Percentiles rank a stretch among this genome's conserved stretches.
Conservation (phyloP, 1,284 basidiomycete genomes). For the Heterobasidion occidentale region DNA sequence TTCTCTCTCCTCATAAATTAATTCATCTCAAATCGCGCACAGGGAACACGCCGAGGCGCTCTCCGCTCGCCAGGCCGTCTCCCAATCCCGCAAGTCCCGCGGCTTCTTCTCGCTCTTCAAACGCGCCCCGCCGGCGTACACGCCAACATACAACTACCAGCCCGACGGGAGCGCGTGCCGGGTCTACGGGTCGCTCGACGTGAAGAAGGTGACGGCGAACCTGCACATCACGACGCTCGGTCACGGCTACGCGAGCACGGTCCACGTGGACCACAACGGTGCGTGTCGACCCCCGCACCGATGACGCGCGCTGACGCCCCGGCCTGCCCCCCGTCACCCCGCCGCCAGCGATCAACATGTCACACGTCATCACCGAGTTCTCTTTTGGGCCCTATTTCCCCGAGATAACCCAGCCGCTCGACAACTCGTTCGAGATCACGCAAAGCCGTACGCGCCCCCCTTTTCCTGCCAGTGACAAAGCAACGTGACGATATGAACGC, state of each 20-base stretch:
- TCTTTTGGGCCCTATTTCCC: constrained; percentile 97
- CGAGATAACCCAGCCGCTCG: constrained; percentile 90
- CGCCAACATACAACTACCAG: constrained; percentile 66
- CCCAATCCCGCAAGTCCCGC: constrained; percentile 65
- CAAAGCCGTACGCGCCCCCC: constrained; percentile 52
- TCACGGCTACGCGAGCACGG: constrained; percentile 84
- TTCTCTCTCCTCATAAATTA: too few relatives aligned
- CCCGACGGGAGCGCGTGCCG: constrained; percentile 70
- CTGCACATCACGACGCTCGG: constrained; percentile 88
- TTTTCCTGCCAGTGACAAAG: neutral
- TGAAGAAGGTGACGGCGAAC: constrained; percentile 93
- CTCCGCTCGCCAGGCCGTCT: constrained; percentile 60
- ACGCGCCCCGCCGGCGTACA: constrained; percentile 38
- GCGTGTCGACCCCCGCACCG: constrained; percentile 18
- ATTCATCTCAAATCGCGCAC: neutral
- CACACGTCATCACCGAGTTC: constrained; percentile 94
- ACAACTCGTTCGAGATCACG: constrained; percentile 83
- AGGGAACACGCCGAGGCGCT: constrained; percentile 52
- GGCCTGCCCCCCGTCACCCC: too few relatives aligned
- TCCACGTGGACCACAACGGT: constrained; percentile 85
- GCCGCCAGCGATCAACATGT: constrained; percentile 84
- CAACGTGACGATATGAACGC: neutral
- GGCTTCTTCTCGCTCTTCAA: constrained; percentile 55
- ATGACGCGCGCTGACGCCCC: neutral
- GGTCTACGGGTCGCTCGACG: constrained; percentile 77